phyloP scores from a whole-genome alignment of 805 yeast genomes.

The Lachancea quebecensis region DNA sequence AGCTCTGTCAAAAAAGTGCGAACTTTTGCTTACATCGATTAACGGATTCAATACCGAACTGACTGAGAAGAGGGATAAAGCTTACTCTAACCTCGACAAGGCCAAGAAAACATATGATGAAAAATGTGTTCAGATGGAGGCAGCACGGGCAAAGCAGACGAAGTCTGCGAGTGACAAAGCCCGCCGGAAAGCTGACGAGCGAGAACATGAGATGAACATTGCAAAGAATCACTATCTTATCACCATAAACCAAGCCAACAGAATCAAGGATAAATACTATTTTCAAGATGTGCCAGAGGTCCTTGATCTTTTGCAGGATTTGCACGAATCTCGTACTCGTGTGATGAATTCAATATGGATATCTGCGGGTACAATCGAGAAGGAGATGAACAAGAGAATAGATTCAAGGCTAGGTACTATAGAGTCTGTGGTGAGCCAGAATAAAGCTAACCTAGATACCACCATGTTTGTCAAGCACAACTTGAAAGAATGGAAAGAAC shows the following conservation, averaged over 20 bases:
- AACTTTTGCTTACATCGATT: slow-evolving; percentile 48
- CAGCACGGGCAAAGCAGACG: slow-evolving; percentile 66
- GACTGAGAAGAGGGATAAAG: slow-evolving; percentile 33
- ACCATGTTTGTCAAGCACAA: slow-evolving; percentile 93
- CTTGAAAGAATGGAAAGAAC: slow-evolving; percentile 69
- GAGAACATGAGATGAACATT: slow-evolving; percentile 74
- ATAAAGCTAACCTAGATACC: slow-evolving; percentile 67
- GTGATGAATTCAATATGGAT: slow-evolving; percentile 63
- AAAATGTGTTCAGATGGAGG: slow-evolving; percentile 73
- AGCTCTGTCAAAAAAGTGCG: slow-evolving; percentile 47
- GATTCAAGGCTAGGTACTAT: slow-evolving; percentile 41
- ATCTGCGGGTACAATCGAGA: slow-evolving; percentile 57
- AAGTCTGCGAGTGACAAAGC: slow-evolving; percentile 48
- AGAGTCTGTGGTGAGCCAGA: slow-evolving; percentile 55
- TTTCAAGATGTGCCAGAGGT: slow-evolving; percentile 91
- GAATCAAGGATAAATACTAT: slow-evolving; percentile 86
- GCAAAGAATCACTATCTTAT: slow-evolving; percentile 82
- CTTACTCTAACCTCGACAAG: slow-evolving; percentile 29
- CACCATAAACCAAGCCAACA: slow-evolving; percentile 74
- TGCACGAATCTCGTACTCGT: slow-evolving; percentile 71
- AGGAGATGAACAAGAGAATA: slow-evolving; percentile 40
- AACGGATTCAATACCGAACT: slow-evolving; percentile 55
- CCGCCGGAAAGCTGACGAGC: slow-evolving; percentile 45
- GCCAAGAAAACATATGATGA: slow-evolving; percentile 72
- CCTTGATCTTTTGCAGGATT: slow-evolving; percentile 74